Evolutionary conservation across 768 basidiomycete genomes (phyloP), one percentile per base, ranked within the genome.

Genomic region (Termitomyces sp.): DNA sequence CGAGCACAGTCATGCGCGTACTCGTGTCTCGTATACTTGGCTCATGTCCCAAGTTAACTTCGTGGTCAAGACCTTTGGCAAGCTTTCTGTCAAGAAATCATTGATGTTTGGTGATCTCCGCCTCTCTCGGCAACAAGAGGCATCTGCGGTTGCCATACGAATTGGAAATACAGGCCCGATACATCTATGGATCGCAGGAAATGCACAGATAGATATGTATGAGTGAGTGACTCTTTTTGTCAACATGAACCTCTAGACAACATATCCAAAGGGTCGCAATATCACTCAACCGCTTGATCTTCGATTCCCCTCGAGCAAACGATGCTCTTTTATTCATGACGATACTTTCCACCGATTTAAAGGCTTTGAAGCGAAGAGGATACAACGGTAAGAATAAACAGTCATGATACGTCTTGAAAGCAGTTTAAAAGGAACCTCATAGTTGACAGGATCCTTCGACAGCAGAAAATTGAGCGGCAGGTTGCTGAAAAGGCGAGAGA

Each of bases 321-420:
- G 96, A 99, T 69, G 84, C 91, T 0, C 77, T 99, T 7, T 70
- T 98, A 8, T 88, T 98, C 64, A 91, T 93, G 84, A 97, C 95
- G 0, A 93, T 99, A 55, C 79, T 99, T 18, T 93, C 93, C 0
- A 98, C 95, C 0, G 93, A 95, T 63, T 73, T 98, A 43, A 82
- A 85, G 59, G 85, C 92, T 3, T 71, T 97, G 62, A 88, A 86
- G 66, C 77, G 93, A 41, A 78, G 93, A 62, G 95, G 93, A 5
- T 95, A 93, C 68, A 93, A 94, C 66, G 88, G 91, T 89, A 55
- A 50, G 46, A 16, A 43, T 30, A 5, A 13, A 2, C 40, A 33
- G 9, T 13, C 23, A 4, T 43, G 23, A 5, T 14, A 33, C 33
- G 1, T 13, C 18, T 35, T 26, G 18, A 13, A 40, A 23, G 26